Evolutionary conservation across 2,329 filamentous ascomycete species (phyloP), one percentile per base, ranked within the genome.

Genomic region (Fusarium buxicola): DNA sequence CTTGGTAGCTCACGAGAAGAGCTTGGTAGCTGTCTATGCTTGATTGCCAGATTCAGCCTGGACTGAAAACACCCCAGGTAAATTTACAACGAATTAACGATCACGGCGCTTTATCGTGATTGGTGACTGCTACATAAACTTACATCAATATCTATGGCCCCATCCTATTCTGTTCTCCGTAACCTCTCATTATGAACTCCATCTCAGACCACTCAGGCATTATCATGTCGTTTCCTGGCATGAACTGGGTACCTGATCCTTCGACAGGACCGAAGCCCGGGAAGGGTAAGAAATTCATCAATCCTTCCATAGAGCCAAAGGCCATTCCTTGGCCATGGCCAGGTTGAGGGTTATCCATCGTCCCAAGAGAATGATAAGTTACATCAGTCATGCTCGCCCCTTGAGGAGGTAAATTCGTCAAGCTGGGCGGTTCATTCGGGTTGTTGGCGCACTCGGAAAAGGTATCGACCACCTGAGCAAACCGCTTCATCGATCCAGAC

Each of bases 401-500:
- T 2, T 52, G 60, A 3, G 36, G 47, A 3, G 55, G 48, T 3
- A 57, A 1, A 3, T 45, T 50, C 3, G 43, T 16, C 13, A 36
- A 8, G 2, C 32, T 35, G 1, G 47, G 52, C 5, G 38, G 51
- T 27, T 67, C 59, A 7, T 9, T 53, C 0, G 63, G 48, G 2
- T 51, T 66, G 5, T 62, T 66, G 13, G 65, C 60, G 7, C 70
- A 71, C 2, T 69, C 71, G 7, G 69, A 68, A 38, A 74, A 74
- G 0, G 66, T 64, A 6, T 70, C 71, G 7, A 74, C 62, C 1
- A 74, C 69, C 11, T 53, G 68, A 1, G 72, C 69, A 3, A 74
- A 63, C 5, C 72, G 50, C 34, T 66, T 71, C 72, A 74, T 74
- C 10, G 72, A 71, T 1, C 70, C 70, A 27, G 69, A 66, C 44